Evolutionary conservation across 352 stramenopile genomes (phyloP).

Genomic region (Pythium brachiatum): DNA sequence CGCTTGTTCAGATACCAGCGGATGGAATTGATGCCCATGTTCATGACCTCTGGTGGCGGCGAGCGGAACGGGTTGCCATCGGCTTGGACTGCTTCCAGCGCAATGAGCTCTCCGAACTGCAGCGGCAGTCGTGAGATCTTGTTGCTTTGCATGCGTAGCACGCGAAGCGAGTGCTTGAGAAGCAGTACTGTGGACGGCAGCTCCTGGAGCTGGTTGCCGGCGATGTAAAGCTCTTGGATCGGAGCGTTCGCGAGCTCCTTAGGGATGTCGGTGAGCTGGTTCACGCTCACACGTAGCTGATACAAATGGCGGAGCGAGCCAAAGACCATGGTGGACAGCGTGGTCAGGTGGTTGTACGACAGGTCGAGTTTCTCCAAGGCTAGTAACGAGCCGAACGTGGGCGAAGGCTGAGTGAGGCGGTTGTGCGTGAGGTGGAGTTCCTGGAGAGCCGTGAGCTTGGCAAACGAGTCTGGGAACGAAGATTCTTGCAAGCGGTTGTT

Average conservation of each 20-base stretch:
- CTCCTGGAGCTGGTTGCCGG: conserved; percentile 50
- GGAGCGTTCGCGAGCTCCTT: conserved; percentile 35
- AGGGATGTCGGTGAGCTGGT: conserved; percentile 44
- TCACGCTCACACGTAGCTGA: conserved; percentile 44
- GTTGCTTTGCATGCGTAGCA: conserved; percentile 70
- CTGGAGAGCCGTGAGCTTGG: conserved; percentile 29
- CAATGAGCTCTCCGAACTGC: conserved; percentile 46
- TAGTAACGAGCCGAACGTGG: conserved; percentile 26
- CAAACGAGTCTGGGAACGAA: conserved; percentile 38
- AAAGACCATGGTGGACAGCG: conserved; percentile 48
- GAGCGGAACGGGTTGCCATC: conserved; percentile 77
- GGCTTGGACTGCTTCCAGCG: conserved; percentile 46
- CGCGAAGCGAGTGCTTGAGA: conserved; percentile 41
- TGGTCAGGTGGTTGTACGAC: conserved; percentile 61
- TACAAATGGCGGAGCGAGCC: conserved; percentile 30
- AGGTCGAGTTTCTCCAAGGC: conserved; percentile 51
- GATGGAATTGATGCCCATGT: conserved; percentile 45
- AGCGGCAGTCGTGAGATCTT: conserved; percentile 57
- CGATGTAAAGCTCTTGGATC: conserved; percentile 55
- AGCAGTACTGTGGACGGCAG: conserved; percentile 43
- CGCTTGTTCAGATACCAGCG: conserved; percentile 59
- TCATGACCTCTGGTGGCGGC: conserved; percentile 62
- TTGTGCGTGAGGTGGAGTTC: conserved; percentile 60
- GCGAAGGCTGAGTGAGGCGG: conserved; percentile 32
- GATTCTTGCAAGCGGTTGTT: conserved; percentile 44